phyloP scores from a whole-genome alignment of 2,329 filamentous ascomycete genomes.

The Neocucurbitaria cava region DNA sequence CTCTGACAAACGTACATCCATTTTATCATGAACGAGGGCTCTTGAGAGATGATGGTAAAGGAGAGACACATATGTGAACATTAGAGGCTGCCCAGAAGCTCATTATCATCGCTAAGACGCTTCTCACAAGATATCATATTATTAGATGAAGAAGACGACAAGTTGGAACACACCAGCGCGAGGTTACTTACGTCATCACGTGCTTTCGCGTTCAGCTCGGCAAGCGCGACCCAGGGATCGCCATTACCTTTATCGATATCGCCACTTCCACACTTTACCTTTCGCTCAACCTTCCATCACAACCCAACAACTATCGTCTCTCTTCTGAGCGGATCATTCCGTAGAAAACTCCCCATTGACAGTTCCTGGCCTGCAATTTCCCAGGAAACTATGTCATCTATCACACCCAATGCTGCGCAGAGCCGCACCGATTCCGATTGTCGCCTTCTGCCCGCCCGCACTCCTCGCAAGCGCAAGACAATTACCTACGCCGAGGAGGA shows the following conservation, averaged over 20 bases:
- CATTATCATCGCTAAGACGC: no score
- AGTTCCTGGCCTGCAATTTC: not conserved
- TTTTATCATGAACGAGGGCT: no score
- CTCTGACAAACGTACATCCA: no score
- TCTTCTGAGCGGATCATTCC: not conserved
- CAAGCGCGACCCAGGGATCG: constrained; percentile 2
- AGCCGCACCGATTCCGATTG: constrained; percentile 4
- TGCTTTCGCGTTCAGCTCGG: constrained; percentile 5
- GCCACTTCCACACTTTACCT: not conserved
- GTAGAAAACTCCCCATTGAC: not conserved
- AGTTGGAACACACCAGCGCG: not conserved
- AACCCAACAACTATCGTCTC: not conserved
- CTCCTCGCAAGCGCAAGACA: constrained; percentile 33
- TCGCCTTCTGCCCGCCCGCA: not conserved
- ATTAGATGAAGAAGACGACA: no score
- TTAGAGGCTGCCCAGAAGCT: no score
- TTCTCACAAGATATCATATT: no score
- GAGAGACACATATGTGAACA: no score
- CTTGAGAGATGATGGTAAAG: not conserved
- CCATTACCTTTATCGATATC: not conserved
- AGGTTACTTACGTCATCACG: constrained; percentile 14
- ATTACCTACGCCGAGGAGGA: constrained; percentile 14
- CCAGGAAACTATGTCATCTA: not conserved
- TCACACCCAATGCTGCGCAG: not conserved
- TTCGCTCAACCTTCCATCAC: not conserved